Conservation (phyloP, 495 filamentous ascomycete genomes). For the Penicillium daleae region DNA sequence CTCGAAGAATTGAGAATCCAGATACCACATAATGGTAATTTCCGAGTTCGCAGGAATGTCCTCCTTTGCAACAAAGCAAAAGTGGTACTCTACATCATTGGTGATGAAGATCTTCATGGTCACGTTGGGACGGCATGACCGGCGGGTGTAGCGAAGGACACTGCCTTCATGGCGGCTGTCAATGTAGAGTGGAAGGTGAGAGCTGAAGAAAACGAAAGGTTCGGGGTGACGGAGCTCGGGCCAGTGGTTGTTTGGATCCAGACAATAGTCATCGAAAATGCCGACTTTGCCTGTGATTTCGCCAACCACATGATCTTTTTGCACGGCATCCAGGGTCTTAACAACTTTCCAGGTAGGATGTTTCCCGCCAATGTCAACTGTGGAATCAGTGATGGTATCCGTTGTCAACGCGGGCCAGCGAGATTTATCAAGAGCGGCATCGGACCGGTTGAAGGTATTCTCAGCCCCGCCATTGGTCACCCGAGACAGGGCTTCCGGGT, state of each 20-base stretch:
- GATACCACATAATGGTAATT: slow-evolving; percentile 70
- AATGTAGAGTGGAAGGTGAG: slow-evolving; percentile 82
- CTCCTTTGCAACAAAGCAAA: slow-evolving; percentile 83
- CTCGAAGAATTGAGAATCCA: slow-evolving; percentile 52
- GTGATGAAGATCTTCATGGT: slow-evolving; percentile 79
- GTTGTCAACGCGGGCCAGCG: slow-evolving; percentile 52
- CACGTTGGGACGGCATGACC: slow-evolving; percentile 88
- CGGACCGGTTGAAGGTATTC: slow-evolving; percentile 56
- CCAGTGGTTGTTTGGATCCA: slow-evolving; percentile 76
- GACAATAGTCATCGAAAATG: slow-evolving; percentile 73
- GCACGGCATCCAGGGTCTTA: slow-evolving; percentile 63
- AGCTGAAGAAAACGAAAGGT: slow-evolving; percentile 84
- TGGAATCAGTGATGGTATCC: slow-evolving; percentile 49
- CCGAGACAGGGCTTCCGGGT: slow-evolving; percentile 53
- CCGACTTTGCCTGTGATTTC: slow-evolving; percentile 89
- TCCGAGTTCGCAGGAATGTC: slow-evolving; percentile 66
- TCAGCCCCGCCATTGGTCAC: slow-evolving; percentile 47
- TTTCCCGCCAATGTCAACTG: slow-evolving; percentile 46
- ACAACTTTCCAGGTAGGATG: slow-evolving; percentile 72
- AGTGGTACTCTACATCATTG: slow-evolving; percentile 75
- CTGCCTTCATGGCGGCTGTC: slow-evolving; percentile 87
- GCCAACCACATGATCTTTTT: slow-evolving; percentile 71
- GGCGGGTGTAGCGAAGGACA: slow-evolving; percentile 77
- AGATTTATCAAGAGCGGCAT: slow-evolving; percentile 58
- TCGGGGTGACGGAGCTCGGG: slow-evolving; percentile 74